Evolutionary conservation across 2,329 filamentous ascomycete species (phyloP).

Genomic region (Myriosclerotinia curreyana): DNA sequence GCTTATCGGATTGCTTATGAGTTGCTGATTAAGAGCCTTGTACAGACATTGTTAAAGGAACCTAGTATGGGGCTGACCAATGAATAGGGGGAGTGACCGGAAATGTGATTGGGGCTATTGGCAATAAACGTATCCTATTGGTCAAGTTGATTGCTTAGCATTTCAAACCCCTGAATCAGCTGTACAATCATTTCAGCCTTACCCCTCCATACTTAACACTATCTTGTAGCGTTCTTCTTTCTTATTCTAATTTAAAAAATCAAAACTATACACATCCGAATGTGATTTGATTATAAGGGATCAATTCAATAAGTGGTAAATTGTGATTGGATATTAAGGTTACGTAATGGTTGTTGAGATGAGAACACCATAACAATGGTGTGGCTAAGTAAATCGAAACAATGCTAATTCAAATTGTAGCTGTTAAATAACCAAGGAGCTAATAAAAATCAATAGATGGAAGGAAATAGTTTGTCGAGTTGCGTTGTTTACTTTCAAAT

Average conservation of each 20-base stretch:
- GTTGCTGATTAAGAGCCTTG: constrained; percentile 15
- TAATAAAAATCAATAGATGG: not conserved
- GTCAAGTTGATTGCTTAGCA: not conserved
- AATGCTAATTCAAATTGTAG: not conserved
- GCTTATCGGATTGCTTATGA: constrained; percentile 23
- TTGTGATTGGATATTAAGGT: too few species aligned
- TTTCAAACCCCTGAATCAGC: constrained; percentile 3
- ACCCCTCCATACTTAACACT: not conserved
- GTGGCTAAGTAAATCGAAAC: not conserved
- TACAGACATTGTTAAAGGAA: not conserved
- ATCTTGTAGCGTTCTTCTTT: too few species aligned
- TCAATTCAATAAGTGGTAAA: too few species aligned
- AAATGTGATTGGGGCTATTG: not conserved
- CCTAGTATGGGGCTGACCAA: not conserved
- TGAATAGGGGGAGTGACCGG: not conserved
- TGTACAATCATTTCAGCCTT: constrained; percentile 7
- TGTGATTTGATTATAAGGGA: too few species aligned
- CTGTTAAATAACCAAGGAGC: not conserved
- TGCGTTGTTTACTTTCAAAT: not conserved
- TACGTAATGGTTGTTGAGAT: too few species aligned
- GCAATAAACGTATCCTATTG: not conserved
- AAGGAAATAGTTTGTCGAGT: not conserved
- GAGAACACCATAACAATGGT: too few species aligned
- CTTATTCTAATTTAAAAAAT: too few species aligned
- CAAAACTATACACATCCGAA: too few species aligned